Evolutionary conservation across 2,329 filamentous ascomycete genomes (phyloP), one percentile per base, ranked within the genome.

Genomic region (Scopulariopsis brevicaulis): DNA sequence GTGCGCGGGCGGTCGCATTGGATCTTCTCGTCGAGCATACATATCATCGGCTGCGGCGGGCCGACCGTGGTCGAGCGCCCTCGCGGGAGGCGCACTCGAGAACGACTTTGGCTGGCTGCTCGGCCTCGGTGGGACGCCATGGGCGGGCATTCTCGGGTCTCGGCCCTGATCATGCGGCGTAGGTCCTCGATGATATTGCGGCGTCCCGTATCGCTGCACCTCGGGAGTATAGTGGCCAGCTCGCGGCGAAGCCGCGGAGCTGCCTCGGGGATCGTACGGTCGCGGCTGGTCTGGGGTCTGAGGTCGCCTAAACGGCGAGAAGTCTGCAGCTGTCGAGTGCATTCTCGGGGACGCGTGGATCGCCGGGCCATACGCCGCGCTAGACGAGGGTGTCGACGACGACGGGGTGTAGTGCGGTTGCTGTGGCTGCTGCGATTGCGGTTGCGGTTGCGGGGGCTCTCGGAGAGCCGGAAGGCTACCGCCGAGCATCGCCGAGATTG

Each of bases 221-320:
- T 84, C 83, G 28, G 81, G 82, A 0, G 82, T 84, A 2, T 81
- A 80, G 7, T 73, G 74, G 62, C 80, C 68, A 57, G 71, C 73
- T 63, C 78, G 72, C 6, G 79, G 78, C 15, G 80, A 81, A 4
- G 73, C 74, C 18, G 73, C 74, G 3, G 72, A 66, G 61, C 71
- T 70, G 25, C 71, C 73, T 64, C 79, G 72, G 46, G 71, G 72
- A 61, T 75, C 76, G 71, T 83, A 82, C 58, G 74, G 73, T 64
- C 81, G 77, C 53, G 78, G 75, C 60, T 85, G 83, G 52, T 90
- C 87, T n/a, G 87, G 87, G 0, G 87, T 90, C 59, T 88, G 84
- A 2, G 87, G 87, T 60, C 86, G 78, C 61, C 85, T 78, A 67
- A 81, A 86, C 5, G 79, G 77, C 56, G 73, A 74, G 60, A 87